Evolutionary conservation across 1,284 basidiomycete species (phyloP).

Genomic region (Lignosus rhinocerotis): DNA sequence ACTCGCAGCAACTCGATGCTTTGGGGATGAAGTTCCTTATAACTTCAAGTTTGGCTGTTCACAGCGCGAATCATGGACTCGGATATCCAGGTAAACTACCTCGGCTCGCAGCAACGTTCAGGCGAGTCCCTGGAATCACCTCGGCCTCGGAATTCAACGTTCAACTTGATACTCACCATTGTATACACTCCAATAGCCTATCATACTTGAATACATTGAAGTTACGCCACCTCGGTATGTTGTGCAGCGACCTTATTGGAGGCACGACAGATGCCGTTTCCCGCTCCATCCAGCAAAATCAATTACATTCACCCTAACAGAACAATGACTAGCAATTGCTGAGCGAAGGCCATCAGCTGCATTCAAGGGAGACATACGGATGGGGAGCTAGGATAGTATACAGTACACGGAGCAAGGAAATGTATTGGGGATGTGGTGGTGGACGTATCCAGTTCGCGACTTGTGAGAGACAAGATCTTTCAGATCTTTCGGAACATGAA

Average conservation of each 20-base stretch:
- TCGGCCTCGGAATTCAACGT: no score
- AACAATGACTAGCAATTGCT: slow-evolving; percentile 13
- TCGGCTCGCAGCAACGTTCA: no score
- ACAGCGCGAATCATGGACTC: no score
- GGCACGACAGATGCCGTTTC: neutral
- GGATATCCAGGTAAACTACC: no score
- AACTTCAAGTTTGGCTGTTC: no score
- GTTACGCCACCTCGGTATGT: neutral
- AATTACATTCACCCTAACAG: slow-evolving; percentile 18
- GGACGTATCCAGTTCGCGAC: slow-evolving; percentile 7
- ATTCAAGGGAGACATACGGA: slow-evolving; percentile 16
- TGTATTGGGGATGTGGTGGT: neutral
- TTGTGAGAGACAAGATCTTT: slow-evolving; percentile 3
- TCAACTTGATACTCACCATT: no score
- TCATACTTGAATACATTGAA: no score
- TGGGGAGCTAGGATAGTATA: slow-evolving; percentile 20
- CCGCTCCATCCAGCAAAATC: slow-evolving; percentile 1
- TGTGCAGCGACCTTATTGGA: no score
- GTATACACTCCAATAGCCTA: no score
- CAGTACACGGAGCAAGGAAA: slow-evolving; percentile 14
- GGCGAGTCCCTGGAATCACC: no score
- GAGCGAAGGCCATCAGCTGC: slow-evolving; percentile 10
- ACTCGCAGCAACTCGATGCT: no score
- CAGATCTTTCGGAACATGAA: neutral
- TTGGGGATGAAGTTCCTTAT: no score